Base-by-base conservation (phyloP, 306 rosid species). In the Sechiopsis laciniata region DNA sequence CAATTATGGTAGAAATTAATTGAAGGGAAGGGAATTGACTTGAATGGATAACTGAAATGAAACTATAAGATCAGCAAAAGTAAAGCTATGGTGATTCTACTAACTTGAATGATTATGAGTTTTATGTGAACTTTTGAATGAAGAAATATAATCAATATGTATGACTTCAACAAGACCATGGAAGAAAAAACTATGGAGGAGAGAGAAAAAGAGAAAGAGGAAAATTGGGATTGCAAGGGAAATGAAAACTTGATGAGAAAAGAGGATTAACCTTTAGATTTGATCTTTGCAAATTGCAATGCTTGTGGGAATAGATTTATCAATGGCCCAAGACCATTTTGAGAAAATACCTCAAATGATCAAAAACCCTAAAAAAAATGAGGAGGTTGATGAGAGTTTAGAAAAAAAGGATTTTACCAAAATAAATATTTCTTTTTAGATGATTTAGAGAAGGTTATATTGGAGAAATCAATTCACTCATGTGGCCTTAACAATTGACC, bases 141-240 rank as follows among this genome's bases (percentile, higher is more conserved):
- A 69, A 67, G 42, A 6, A 48, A 50, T 13, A 48, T 6, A 19
- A 13, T 19, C 17, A 66, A 32, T 20, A 66, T 45, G 55, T 42
- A 66, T 45, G 72, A 66, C 55, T 66, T 45, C 72, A 66, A 42
- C 72, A 66, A 42, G 72, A 42, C 72, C 17, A 45, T 45, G 72
- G 40, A 67, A 46, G 72, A 67, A 40, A 40, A 67, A 19, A 13
- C n/a, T 6, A 19, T 10, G 22, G 52, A 61, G 32, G 53, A 60
- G 20, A 61, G 68, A 40, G 46, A 40, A 40, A 46, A 8, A n/a
- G 9, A 60, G 57, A 26, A 17, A 48, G 77, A 16, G 67, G 20
- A 32, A 15, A 29, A 67, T 45, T 67, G 72, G 19, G 55, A 10
- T 45, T 67, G 72, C 10, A 32, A 67, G 21, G 57, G 14, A 51